phyloP scores from a whole-genome alignment of 257 asterid genomes.

The Fraxinus pennsylvanica region DNA sequence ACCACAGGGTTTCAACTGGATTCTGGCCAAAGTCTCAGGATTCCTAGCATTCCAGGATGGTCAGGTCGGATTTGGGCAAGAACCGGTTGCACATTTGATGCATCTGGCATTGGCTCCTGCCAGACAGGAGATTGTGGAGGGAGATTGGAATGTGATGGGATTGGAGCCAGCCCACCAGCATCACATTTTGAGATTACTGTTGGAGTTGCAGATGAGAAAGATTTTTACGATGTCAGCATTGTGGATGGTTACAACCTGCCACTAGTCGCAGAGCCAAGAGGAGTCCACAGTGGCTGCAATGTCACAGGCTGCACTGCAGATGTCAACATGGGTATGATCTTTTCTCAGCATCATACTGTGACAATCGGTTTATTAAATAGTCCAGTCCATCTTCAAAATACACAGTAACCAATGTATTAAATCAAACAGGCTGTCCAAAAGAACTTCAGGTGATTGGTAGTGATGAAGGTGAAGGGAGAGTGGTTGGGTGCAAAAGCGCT shows the following conservation, averaged over 20 bases:
- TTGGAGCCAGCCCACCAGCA: slow-evolving; percentile 50
- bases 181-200: slow-evolving; percentile 53
- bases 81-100: slow-evolving; percentile 48
- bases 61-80: slow-evolving; percentile 61
- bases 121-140: slow-evolving; percentile 58
- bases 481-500: slow-evolving; percentile 56
- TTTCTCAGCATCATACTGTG: not conserved
- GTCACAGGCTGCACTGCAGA: slow-evolving; percentile 48
- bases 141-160: slow-evolving; percentile 43
- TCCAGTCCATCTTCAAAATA: not conserved
- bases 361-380: too few relatives aligned
- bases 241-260: slow-evolving; percentile 59
- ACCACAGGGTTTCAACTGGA: slow-evolving; percentile 50
- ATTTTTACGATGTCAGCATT: slow-evolving; percentile 53
- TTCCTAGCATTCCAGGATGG: slow-evolving; percentile 38
- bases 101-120: slow-evolving; percentile 44
- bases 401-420: not conserved
- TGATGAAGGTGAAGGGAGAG: slow-evolving; percentile 27
- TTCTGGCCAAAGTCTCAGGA: slow-evolving; percentile 36
- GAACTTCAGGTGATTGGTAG: slow-evolving; percentile 47
- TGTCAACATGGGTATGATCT: slow-evolving; percentile 42
- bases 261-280: slow-evolving; percentile 38
- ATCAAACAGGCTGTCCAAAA: slow-evolving; percentile 47
- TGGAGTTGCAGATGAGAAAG: slow-evolving; percentile 35
- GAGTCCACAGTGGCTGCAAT: slow-evolving; percentile 40